Evolutionary conservation across 2,329 filamentous ascomycete genomes (phyloP).

Genomic region (Penicillium hesseltinei): DNA sequence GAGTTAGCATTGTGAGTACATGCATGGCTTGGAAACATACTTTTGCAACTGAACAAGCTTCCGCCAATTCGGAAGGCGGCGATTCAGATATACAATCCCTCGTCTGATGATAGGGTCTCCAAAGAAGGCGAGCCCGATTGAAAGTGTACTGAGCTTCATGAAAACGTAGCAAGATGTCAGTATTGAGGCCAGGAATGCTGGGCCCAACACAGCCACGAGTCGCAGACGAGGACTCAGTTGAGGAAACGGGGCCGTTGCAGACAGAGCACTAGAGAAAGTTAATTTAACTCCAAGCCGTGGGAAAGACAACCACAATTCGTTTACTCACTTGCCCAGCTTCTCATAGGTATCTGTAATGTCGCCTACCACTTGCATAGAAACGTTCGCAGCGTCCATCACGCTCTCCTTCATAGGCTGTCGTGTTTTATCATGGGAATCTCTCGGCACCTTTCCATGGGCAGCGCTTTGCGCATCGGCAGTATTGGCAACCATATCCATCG

Average conservation of each 20-base stretch:
- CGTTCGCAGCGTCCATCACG: conserved; percentile 74
- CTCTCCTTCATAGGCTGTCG: conserved; percentile 74
- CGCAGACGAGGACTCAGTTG: conserved; percentile 53
- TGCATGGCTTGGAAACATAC: conserved; percentile 11
- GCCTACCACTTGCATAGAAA: conserved; percentile 65
- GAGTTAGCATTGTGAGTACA: conserved; percentile 16
- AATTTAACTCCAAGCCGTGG: background rate
- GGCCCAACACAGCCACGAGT: conserved; percentile 54
- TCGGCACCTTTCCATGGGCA: conserved; percentile 51
- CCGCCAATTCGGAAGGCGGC: conserved; percentile 66
- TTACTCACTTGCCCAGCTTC: conserved; percentile 57
- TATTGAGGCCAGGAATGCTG: conserved; percentile 53
- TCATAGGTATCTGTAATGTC: conserved; percentile 64
- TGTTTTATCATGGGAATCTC: conserved; percentile 66
- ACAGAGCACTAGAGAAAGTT: conserved; percentile 50
- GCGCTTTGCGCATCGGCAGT: conserved; percentile 56
- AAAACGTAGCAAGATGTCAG: conserved; percentile 60
- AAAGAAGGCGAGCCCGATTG: conserved; percentile 74
- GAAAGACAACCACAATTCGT: no score
- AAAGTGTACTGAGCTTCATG: conserved; percentile 64
- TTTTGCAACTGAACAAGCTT: conserved; percentile 72
- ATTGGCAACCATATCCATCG: conserved; percentile 54
- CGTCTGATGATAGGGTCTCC: conserved; percentile 70
- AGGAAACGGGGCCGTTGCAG: conserved; percentile 63
- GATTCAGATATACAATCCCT: conserved; percentile 52